phyloP scores from a whole-genome alignment of 129 eudicot genomes.

The Tanacetum coccineum region DNA sequence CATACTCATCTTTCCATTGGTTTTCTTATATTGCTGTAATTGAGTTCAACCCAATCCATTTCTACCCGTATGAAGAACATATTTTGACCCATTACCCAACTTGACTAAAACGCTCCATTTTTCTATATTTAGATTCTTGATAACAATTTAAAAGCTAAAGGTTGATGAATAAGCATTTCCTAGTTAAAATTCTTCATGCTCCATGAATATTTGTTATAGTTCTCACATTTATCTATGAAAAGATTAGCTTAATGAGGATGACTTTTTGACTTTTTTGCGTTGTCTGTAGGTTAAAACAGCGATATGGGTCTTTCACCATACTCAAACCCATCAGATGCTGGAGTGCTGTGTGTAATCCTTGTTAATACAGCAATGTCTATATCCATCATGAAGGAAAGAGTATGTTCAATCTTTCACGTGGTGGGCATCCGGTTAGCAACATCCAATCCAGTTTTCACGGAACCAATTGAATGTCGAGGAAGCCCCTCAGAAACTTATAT shows the following conservation, averaged over 20 bases:
- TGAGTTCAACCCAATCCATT: not conserved
- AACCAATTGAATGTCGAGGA: constrained; percentile 34
- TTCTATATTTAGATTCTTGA: not conserved
- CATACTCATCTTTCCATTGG: too few species aligned
- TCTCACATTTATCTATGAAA: too few species aligned
- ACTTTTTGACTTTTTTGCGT: constrained; percentile 8
- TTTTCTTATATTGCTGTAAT: too few species aligned
- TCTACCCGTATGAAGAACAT: not conserved
- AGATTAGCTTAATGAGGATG: too few species aligned
- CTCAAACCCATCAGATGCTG: constrained; percentile 63
- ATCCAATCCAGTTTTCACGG: constrained; percentile 28
- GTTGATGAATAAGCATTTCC: constrained; percentile 18
- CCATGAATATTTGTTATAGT: too few species aligned
- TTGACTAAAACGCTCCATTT: not conserved
- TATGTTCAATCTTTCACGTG: constrained; percentile 48
- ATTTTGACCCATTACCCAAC: not conserved
- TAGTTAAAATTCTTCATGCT: too few species aligned
- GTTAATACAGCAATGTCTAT: constrained; percentile 67
- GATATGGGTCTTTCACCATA: constrained; percentile 67
- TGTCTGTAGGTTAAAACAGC: constrained; percentile 32
- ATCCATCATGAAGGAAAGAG: constrained; percentile 45
- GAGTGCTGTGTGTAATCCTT: constrained; percentile 60
- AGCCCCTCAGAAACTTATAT: constrained; percentile 53
- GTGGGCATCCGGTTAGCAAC: constrained; percentile 47
- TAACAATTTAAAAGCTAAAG: constrained; percentile 2